A percentile compares a stretch with the other conserved stretches of the same genome.
Conservation (phyloP, 352 stramenopile genomes). For the Pythium aristosporum region DNA sequence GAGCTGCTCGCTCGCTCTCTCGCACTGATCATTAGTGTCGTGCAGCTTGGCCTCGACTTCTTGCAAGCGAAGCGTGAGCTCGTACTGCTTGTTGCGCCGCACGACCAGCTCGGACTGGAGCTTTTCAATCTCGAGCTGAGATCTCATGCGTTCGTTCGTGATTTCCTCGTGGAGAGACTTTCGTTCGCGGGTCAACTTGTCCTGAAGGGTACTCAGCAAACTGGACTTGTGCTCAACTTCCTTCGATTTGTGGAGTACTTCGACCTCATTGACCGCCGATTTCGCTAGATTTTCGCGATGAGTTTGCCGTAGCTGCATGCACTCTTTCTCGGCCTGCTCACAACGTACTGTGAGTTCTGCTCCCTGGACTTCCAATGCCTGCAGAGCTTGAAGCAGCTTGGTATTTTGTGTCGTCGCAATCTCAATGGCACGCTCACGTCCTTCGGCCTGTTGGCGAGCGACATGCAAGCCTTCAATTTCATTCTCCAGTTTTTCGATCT, state of each 20-base stretch:
- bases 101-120: slow-evolving; percentile 70
- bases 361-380: slow-evolving; percentile 44
- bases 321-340: slow-evolving; percentile 36
- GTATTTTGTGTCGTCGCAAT: slow-evolving; percentile 75
- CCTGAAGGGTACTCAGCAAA: slow-evolving; percentile 37
- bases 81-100: slow-evolving; percentile 76
- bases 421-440: slow-evolving; percentile 67
- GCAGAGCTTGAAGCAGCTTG: slow-evolving; percentile 61
- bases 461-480: slow-evolving; percentile 60
- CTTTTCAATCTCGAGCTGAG: slow-evolving; percentile 63
- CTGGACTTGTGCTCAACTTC: slow-evolving; percentile 42
- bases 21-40: slow-evolving; percentile 30
- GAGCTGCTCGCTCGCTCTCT: slow-evolving; percentile 49
- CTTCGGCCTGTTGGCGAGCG: slow-evolving; percentile 47
- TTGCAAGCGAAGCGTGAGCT: slow-evolving; percentile 72
- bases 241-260: slow-evolving; percentile 46
- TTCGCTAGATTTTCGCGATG: slow-evolving; percentile 33
- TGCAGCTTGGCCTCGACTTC: slow-evolving; percentile 56
- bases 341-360: slow-evolving; percentile 31
- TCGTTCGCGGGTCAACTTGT: slow-evolving; percentile 55
- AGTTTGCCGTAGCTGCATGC: slow-evolving; percentile 35
- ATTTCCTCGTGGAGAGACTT: slow-evolving; percentile 50
- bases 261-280: slow-evolving; percentile 40
- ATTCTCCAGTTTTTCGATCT: slow-evolving; percentile 53
- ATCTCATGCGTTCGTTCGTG: slow-evolving; percentile 35